Evolutionary conservation across 176 grass and related monocot genomes (phyloP).

Genomic region (Carex myosuroides): DNA sequence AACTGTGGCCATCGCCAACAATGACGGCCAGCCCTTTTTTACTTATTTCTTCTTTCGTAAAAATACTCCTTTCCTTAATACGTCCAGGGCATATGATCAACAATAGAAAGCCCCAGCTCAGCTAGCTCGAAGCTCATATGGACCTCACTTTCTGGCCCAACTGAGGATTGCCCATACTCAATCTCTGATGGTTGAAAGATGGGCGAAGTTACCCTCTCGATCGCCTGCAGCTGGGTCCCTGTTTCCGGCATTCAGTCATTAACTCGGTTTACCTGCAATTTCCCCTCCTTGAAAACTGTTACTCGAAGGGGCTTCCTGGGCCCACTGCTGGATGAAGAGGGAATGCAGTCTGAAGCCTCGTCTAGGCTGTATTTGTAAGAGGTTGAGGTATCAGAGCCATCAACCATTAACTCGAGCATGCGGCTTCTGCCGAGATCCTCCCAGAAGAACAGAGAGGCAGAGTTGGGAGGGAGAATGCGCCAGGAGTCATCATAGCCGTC

Average conservation of each 20-base stretch:
- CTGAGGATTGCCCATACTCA: conserved; percentile 57
- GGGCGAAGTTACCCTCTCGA: conserved; percentile 51
- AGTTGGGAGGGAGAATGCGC: conserved; percentile 76
- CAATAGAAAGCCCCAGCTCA: conserved; percentile 70
- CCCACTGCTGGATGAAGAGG: conserved; percentile 34
- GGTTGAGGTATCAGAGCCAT: conserved; percentile 55
- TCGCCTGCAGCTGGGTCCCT: conserved; percentile 35
- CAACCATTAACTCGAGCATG: conserved; percentile 75
- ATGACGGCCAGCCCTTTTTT: no score
- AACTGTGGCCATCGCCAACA: no score
- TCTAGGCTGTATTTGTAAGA: conserved; percentile 71
- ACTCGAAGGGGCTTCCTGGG: conserved; percentile 60
- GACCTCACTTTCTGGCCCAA: conserved; percentile 60
- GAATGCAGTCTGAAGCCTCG: conserved; percentile 67
- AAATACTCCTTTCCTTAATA: no score
- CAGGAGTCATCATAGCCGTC: conserved; percentile 68
- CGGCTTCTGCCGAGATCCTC: conserved; percentile 73
- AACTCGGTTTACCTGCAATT: conserved; percentile 53
- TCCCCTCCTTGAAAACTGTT: conserved; percentile 82
- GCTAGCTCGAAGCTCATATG: conserved; percentile 82
- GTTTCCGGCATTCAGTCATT: conserved; percentile 84
- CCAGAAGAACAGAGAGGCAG: conserved; percentile 84
- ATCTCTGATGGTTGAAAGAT: conserved; percentile 68
- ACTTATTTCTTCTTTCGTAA: no score
- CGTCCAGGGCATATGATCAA: conserved; percentile 99